Base-by-base conservation (phyloP, 805 yeast genomes). In the Cyberlindnera subsufficiens region DNA sequence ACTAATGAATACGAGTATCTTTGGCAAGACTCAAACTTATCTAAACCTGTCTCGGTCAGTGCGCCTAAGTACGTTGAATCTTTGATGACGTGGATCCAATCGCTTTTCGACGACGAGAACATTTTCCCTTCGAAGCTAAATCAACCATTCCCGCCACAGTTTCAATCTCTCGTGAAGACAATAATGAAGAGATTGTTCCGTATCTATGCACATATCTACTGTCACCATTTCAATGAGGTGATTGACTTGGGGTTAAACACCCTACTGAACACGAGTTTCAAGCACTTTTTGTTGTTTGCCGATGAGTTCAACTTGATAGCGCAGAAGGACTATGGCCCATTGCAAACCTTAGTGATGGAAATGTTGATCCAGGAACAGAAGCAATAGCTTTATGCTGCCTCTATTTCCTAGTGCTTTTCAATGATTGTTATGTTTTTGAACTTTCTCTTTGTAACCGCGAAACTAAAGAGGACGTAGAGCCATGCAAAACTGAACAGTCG, bases 221-320 rank as follows among this genome's bases (percentile, higher is more conserved):
- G 99, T 59, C 98, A 93, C 59, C 99, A 93, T 63, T 91, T 93
- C 64, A 96, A 89, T 60, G 96, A 91, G 64, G 86, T 93, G 44
- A 78, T 89, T 33, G 98, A 90, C 60, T 71, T 93, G 53, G 96
- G 96, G 3, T 69, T 91, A 54, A 96, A 90, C 61, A 85, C 95
- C 11, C 96, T 91, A 55, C 72, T 91, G 52, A 93, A 93, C 60
- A 91, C 99, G 6, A 84, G 96, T 56, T 78, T 91, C 56, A 93
- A 95, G 66, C 99, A 91, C 62, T 93, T 89, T 59, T 88, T 89
- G 22, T 70, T 91, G 49, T 91, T 93, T 61, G 77, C 87, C 42
- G 82, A 78, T 53, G 95, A 93, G 65, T 93, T 91, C 60, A 74
- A 78, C 37, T 72, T 93, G 58, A 76, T 93, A 15, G 77, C 78